Evolutionary conservation across 1,284 basidiomycete species (phyloP), one percentile per base, ranked within the genome.

Genomic region (Calocybe gambosa): DNA sequence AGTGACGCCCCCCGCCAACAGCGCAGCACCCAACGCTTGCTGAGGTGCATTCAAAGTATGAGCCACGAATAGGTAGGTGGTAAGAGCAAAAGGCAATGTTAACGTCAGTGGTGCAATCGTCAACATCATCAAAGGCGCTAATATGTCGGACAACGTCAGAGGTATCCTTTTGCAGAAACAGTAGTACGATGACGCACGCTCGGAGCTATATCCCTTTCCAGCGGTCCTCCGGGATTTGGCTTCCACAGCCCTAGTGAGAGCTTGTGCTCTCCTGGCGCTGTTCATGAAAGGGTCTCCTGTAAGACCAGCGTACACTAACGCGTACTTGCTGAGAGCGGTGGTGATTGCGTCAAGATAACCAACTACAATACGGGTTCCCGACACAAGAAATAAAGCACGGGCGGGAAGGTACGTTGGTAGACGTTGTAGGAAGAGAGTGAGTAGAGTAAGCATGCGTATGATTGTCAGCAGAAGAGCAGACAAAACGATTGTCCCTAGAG

Each of bases 41-140:
- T 82, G 67, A 0, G 91, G 90, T 10, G 83, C 84, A n/a, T 65
- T 66, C 19, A 94, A 68, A 0, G 87, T 85, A 62, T 93, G 92
- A 3, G 89, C 85, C 36, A 90, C 89, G 57, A 93, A 93, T 2
- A 96, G 65, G 62, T 94, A 96, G 0, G 90, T 89, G 9, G 79
- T 71, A 28, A 93, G 69, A 0, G 89, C 85, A 45, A 89, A 89
- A 8, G 91, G 87, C 54, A 93, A 76, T 43, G 76, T 82, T 42
- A 93, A 69, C 0, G 86, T 86, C 38, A 92, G 69, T 3, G 91
- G 89, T 7, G 86, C 81, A 25, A 93, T 75, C 12, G 88, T 89
- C 56, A 94, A 75, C 45, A 93, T 66, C 0, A 86, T 80, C 47
- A 85, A 65, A 19, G 82, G 74, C 10, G 82, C 81, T 85, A 51